Percentiles rank a stretch among this genome's conserved stretches.
Evolutionary conservation across 2,329 filamentous ascomycete species (phyloP).

Genomic region (Nothophoma quercina): DNA sequence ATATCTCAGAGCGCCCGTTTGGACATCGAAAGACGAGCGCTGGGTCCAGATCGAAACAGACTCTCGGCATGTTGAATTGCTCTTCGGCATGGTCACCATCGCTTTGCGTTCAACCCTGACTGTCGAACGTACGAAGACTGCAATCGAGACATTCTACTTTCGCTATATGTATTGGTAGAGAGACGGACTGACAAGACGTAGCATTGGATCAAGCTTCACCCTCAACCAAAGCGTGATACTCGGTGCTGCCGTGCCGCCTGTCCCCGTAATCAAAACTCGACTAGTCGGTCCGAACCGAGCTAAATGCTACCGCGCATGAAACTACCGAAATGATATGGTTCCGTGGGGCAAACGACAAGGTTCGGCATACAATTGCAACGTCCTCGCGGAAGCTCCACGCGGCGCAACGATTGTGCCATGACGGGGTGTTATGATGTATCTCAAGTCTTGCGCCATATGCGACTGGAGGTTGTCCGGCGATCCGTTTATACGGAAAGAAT

Average conservation of each 20-base stretch:
- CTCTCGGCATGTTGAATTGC: no score
- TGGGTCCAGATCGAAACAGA: not conserved
- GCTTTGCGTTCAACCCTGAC: no score
- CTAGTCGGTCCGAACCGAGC: constrained; percentile 5
- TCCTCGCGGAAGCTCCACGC: constrained; percentile 1
- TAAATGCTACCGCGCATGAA: not conserved
- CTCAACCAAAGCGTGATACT: no score
- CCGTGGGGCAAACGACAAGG: constrained; percentile 1
- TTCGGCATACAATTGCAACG: not conserved
- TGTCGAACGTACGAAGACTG: no score
- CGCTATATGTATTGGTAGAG: no score
- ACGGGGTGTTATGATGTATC: constrained; percentile 11
- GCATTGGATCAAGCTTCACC: not conserved
- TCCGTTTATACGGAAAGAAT: not conserved
- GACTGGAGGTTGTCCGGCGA: not conserved
- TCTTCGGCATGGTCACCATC: no score
- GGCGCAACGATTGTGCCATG: constrained; percentile 17
- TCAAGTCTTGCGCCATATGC: not conserved
- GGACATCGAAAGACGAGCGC: no score
- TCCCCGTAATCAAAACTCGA: constrained; percentile 1
- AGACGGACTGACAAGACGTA: no score
- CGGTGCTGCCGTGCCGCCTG: no score
- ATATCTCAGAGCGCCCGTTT: no score
- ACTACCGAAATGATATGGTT: constrained; percentile 1
- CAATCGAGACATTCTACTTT: no score